phyloP scores from a whole-genome alignment of 768 basidiomycete genomes.

The Russula compacta region DNA sequence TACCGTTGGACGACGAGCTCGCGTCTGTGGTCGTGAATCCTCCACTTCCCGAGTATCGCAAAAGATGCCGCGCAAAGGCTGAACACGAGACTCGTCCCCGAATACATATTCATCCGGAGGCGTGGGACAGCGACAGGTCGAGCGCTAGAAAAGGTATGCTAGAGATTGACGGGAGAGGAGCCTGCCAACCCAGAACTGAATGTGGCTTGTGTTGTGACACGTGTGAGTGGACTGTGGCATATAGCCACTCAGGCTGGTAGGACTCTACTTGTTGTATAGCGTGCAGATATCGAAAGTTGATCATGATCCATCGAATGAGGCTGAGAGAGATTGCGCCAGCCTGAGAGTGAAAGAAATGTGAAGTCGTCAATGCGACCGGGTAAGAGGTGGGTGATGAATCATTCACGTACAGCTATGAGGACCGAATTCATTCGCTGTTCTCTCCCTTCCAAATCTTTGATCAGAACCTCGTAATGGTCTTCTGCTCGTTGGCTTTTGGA shows the following conservation, averaged over 20 bases:
- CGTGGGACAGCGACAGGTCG: background rate
- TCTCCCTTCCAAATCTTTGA: background rate
- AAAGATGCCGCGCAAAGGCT: background rate
- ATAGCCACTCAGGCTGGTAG: background rate
- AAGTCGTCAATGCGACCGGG: background rate
- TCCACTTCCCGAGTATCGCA: background rate
- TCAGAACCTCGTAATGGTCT: background rate
- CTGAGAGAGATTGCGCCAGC: background rate
- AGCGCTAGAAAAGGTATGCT: background rate
- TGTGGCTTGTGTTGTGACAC: background rate
- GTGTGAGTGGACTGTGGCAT: background rate
- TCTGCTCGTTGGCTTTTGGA: background rate
- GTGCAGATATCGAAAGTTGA: background rate
- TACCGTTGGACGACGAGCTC: background rate
- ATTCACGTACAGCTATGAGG: background rate
- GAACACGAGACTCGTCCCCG: background rate
- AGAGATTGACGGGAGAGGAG: background rate
- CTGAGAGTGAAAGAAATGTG: background rate
- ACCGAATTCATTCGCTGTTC: background rate
- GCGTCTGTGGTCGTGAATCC: background rate
- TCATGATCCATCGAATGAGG: background rate
- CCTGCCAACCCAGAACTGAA: too few relatives aligned
- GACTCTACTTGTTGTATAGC: background rate
- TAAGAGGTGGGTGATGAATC: too few relatives aligned
- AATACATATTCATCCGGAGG: background rate